Evolutionary conservation across 306 rosid species (phyloP), one percentile per base, ranked within the genome.

Genomic region (Calophaca sinica): DNA sequence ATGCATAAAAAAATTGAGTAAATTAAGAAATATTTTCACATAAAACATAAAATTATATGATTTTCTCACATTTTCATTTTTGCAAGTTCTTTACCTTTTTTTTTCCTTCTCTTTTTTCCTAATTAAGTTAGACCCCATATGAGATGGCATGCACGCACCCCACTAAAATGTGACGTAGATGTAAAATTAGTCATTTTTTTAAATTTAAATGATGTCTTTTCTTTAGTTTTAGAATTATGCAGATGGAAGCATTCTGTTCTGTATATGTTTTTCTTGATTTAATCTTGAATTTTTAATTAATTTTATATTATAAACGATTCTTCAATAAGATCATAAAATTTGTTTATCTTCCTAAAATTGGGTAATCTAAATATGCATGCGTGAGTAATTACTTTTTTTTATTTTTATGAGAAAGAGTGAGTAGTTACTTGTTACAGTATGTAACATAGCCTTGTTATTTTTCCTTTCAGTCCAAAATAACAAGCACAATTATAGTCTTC

Each of bases 401-500:
- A 0, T 20, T 20, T 20, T n/a, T n/a, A n/a, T n/a, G n/a, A n/a
- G n/a, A n/a, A n/a, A n/a, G 3, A 58, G 6, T 58, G 63, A 7
- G 11, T 33, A 60, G 12, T 60, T 20, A 39, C 49, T 44, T 44
- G 4, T 44, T 44, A 44, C 49, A 44, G 3, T 2, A 7, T 48
- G 3, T 10, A 48, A 11, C 33, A 5, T 62, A 38, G 13, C 14
- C 1, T 1, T 29, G 4, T 29, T 55, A 4, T 15, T 4, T 2
- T 54, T 5, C 48, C 0, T 76, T 79, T 48, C 84, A 85, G 86
- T 45, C 74, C 2, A 58, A 51, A 46, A 13, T 82, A 50, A 62
- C 72, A 45, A 44, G 74, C 46, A 15, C 26, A 1, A 35, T 28
- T 12, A 12, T 83, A 65, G 7, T 70, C 29, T 36, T 13, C 50